phyloP scores from a whole-genome alignment of 805 yeast genomes.

The Metschnikowia sp. region DNA sequence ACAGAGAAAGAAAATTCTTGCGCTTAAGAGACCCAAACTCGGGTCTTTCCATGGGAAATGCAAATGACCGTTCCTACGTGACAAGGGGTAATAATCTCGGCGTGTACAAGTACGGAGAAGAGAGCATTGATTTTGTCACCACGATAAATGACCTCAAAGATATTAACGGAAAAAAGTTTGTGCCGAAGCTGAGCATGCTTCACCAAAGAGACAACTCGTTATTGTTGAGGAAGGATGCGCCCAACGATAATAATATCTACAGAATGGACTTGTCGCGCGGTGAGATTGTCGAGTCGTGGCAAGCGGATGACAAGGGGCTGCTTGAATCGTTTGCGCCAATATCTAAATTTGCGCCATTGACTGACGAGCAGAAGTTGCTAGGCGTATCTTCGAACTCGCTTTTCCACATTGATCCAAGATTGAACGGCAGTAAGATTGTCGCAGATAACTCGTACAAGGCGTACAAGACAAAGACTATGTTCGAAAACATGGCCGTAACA shows the following conservation, averaged over 20 bases:
- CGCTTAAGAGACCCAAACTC: conserved; percentile 45
- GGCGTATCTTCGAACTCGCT: conserved; percentile 66
- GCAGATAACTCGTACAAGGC: conserved; percentile 35
- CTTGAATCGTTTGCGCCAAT: conserved; percentile 64
- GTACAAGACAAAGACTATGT: conserved; percentile 50
- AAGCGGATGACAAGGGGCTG: conserved; percentile 41
- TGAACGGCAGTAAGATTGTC: conserved; percentile 55
- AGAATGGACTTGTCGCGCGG: conserved; percentile 81
- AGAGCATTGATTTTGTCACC: conserved; percentile 56
- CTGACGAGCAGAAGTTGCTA: conserved; percentile 68
- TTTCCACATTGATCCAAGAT: conserved; percentile 79
- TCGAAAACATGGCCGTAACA: conserved; percentile 66
- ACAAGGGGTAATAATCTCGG: conserved; percentile 79
- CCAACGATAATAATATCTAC: conserved; percentile 45
- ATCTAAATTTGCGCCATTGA: conserved; percentile 69
- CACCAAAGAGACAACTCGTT: conserved; percentile 70
- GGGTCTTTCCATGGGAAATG: conserved; percentile 66
- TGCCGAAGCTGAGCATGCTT: conserved; percentile 68
- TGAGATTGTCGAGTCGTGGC: conserved; percentile 84
- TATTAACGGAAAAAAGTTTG: conserved; percentile 44
- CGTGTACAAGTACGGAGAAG: conserved; percentile 53
- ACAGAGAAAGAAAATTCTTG: conserved; percentile 18
- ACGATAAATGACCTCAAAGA: conserved; percentile 60
- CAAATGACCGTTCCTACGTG: conserved; percentile 71
- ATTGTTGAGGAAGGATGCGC: conserved; percentile 56